Percentiles rank a stretch among this genome's conserved stretches.
These are phyloP conservation scores for Amniculicola lignicola DNA, from an alignment of 495 filamentous ascomycete species.

Conservation along the genomic window DNA sequence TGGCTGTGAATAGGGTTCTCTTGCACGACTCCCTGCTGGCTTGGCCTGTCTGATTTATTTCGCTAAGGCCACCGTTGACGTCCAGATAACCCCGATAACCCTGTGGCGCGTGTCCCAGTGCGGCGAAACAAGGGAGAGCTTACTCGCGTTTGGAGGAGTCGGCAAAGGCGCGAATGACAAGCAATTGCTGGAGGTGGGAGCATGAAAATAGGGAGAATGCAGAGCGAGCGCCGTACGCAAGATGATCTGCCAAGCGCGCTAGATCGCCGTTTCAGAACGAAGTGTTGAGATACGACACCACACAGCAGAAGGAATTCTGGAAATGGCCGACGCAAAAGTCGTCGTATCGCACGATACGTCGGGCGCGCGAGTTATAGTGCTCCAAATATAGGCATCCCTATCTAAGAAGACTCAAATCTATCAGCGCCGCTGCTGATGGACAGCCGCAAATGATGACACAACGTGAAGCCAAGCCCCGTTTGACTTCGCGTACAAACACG, in stretches of 20 bases:
- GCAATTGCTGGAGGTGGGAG: not conserved
- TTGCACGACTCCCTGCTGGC: slow-evolving; percentile 5
- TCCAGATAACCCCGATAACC: slow-evolving; percentile 2
- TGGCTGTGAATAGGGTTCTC: not conserved
- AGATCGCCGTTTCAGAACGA: not conserved
- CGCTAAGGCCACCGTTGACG: slow-evolving; percentile 32
- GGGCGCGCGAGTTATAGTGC: too few species aligned
- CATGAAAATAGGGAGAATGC: not conserved
- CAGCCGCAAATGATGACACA: slow-evolving; percentile 16
- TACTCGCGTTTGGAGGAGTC: too few species aligned
- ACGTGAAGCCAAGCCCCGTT: not conserved
- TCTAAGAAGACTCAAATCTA: not conserved
- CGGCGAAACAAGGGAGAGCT: not conserved
- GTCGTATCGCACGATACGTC: too few species aligned
- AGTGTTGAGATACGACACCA: not conserved
- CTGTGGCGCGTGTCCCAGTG: not conserved
- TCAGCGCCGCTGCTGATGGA: slow-evolving; percentile 15
- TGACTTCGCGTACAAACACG: too few species aligned
- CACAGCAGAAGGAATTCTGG: too few species aligned
- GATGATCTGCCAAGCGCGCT: too few species aligned
- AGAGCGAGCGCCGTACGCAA: not conserved
- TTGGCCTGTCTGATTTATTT: slow-evolving; percentile 25
- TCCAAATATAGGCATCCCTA: slow-evolving; percentile 5
- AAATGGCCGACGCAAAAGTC: too few species aligned
- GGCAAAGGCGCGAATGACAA: not conserved